Conservation (phyloP, 208 protist species). For the Herpetomonas tarakana region DNA sequence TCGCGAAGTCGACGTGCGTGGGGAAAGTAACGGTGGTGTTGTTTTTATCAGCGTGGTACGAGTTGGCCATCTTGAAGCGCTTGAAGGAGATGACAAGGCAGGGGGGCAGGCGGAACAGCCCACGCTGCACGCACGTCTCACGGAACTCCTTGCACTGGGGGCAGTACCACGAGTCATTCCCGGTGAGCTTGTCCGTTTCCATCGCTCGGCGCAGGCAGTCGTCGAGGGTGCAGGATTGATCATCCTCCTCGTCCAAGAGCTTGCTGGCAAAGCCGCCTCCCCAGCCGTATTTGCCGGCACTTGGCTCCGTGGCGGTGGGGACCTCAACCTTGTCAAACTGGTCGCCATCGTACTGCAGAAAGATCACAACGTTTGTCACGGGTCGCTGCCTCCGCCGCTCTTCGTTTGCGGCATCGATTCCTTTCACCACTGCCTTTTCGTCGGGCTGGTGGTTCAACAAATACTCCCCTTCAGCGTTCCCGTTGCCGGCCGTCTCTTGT, state of each 20-base stretch:
- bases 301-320: not conserved
- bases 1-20: conserved; percentile 40
- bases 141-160: conserved; percentile 58
- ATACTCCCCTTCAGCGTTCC: not conserved
- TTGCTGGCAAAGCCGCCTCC: not conserved
- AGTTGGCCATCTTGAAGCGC: conserved; percentile 63
- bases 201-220: conserved; percentile 38
- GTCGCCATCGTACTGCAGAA: conserved; percentile 5
- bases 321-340: not conserved
- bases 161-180: conserved; percentile 72
- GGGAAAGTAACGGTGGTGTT: conserved; percentile 61
- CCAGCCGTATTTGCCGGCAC: not conserved
- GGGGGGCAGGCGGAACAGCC: conserved; percentile 64
- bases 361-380: not conserved
- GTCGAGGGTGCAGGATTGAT: conserved; percentile 33
- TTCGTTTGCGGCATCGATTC: not conserved
- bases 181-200: conserved; percentile 51
- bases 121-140: conserved; percentile 46
- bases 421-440: not conserved
- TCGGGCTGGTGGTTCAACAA: not conserved
- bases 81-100: conserved; percentile 79
- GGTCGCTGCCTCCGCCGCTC: not conserved
- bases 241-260: conserved; percentile 11
- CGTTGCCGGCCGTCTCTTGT: not conserved
- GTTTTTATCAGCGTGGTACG: conserved; percentile 64